Conservation (phyloP, 352 stramenopile species). For the Phytophthora foliorum region DNA sequence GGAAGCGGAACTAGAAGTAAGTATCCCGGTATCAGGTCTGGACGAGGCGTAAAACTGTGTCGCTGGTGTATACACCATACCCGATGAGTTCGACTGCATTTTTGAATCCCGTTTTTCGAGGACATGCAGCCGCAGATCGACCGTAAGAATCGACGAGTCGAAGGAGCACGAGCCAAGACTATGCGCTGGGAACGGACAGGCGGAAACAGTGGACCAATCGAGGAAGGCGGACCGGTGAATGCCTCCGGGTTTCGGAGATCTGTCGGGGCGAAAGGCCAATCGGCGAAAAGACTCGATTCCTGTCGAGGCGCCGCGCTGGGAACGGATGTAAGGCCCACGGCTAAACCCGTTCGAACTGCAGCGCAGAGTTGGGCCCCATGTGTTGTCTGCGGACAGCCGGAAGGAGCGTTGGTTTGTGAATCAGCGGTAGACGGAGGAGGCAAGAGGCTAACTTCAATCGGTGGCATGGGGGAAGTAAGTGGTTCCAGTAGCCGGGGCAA, state of each 20-base stretch:
- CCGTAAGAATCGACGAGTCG: not conserved
- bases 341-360: not conserved
- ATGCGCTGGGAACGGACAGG: not conserved
- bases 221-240: slow-evolving; percentile 16
- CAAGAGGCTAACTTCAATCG: not conserved
- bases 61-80: too few species aligned
- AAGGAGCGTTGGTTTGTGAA: not conserved
- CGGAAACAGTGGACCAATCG: slow-evolving; percentile 1
- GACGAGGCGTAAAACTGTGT: too few species aligned
- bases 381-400: slow-evolving; percentile 5
- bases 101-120: too few species aligned
- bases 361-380: not conserved
- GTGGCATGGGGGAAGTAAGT: not conserved
- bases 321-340: slow-evolving; percentile 13
- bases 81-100: too few species aligned
- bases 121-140: not conserved
- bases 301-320: slow-evolving; percentile 17
- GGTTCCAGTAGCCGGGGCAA: not conserved
- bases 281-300: slow-evolving; percentile 25
- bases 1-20: too few species aligned
- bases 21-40: too few species aligned
- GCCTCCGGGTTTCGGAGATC: slow-evolving; percentile 11
- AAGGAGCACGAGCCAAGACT: slow-evolving; percentile 4
- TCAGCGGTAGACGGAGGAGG: not conserved
- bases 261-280: slow-evolving; percentile 20